phyloP scores from a whole-genome alignment of 1,284 basidiomycete genomes.

The Rhodotorula sp. region DNA sequence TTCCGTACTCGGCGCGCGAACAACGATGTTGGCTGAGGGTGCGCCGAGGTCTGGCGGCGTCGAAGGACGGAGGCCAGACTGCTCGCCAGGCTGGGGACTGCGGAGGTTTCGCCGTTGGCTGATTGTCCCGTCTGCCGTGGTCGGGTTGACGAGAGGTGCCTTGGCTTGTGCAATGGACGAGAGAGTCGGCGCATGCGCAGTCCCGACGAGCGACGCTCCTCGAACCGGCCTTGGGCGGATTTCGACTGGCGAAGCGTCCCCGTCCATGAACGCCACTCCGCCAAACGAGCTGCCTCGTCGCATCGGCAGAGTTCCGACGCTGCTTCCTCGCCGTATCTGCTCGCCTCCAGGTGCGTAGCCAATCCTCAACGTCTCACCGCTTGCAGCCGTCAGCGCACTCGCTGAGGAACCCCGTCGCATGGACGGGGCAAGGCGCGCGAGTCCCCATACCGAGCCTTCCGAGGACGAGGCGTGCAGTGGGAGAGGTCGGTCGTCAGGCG shows the following conservation, averaged over 20 bases:
- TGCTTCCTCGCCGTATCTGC: not conserved
- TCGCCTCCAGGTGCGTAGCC: not conserved
- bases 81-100: not conserved
- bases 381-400: not conserved
- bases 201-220: not conserved
- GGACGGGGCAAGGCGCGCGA: not conserved
- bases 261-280: not conserved
- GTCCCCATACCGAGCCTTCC: too few species aligned
- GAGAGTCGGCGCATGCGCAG: not conserved
- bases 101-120: slow-evolving; percentile 59
- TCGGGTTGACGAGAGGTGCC: slow-evolving; percentile 10
- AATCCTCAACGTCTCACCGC: slow-evolving; percentile 1
- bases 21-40: slow-evolving; percentile 4
- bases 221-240: slow-evolving; percentile 2
- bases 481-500: too few species aligned
- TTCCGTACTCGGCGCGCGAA: slow-evolving; percentile 16
- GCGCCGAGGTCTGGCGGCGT: not conserved
- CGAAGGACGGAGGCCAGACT: not conserved
- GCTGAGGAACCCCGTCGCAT: slow-evolving; percentile 11
- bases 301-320: not conserved
- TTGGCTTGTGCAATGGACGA: not conserved
- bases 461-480: too few species aligned
- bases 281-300: slow-evolving; percentile 4
- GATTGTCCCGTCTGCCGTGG: slow-evolving; percentile 59
- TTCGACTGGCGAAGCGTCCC: not conserved